Base-by-base conservation (phyloP, 164 flowering plant genomes). In the Brasenia schreberi region DNA sequence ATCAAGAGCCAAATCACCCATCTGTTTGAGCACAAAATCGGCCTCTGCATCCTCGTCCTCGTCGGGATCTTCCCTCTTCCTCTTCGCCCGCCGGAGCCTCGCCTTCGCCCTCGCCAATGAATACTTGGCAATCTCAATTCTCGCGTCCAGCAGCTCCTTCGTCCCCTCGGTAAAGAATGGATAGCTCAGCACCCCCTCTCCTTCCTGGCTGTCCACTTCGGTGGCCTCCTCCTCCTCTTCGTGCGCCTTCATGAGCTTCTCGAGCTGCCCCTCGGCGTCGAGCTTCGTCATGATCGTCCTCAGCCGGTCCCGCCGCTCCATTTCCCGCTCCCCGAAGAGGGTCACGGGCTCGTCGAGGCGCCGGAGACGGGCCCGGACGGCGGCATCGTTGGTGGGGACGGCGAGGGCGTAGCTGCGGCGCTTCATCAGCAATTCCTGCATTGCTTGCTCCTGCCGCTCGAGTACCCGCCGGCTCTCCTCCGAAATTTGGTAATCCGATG, bases 161-260 rank as follows among this genome's bases (percentile, higher is more conserved):
- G 92, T 70, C 12, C 99, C 99, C 74, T 91, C 97, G 17, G 99
- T 91, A 67, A 80, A 94, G 69, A 94, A 94, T 0, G 97, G 99
- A 64, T 91, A 94, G 9, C 44, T 18, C 79, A 87, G 88, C 66
- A 82, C 64, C 64, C 73, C 79, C 64, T 89, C 96, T 19, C 82
- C 95, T 14, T 33, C 78, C 53, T 80, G 93, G 5, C 77, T 84
- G 11, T 58, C 69, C 33, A 71, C 66, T 60, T 77, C 79, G 19
- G 84, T 43, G 49, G 78, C 79, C 6, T 82, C 89, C 79, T 87
- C 97, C 74, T 89, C 96, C 52, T 94, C 97, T 76, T 94, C 97
- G 61, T 81, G 90, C 66, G 89, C 97, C 78, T 81, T 91, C 90
- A 94, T 77, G 68, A 94, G 76, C 78, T 77, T 88, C 67, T 91